These are phyloP conservation scores for Blastobotrys persicus DNA, from an alignment of 1,139 yeast species.

Conservation along the genomic window DNA sequence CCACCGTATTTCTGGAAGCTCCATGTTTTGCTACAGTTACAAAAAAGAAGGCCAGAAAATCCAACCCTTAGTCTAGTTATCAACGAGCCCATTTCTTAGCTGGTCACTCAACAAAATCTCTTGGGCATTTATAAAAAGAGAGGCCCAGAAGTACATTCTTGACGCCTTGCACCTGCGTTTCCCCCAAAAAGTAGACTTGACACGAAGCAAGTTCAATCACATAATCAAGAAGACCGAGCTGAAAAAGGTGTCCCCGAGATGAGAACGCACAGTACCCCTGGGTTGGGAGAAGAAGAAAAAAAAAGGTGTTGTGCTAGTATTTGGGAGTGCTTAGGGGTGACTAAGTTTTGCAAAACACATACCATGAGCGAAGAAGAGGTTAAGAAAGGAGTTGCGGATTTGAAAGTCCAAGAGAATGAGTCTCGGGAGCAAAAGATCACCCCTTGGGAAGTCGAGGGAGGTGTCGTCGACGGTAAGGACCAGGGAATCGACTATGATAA, in stretches of 20 bases:
- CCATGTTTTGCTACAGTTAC: no score
- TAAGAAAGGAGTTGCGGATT: conserved; percentile 18
- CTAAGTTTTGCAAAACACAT: neutral
- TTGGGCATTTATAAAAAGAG: no score
- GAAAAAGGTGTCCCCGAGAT: no score
- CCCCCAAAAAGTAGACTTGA: neutral
- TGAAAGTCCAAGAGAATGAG: conserved; percentile 14
- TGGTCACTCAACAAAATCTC: no score
- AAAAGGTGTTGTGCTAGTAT: neutral
- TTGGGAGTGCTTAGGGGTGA: neutral
- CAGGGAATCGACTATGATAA: conserved; percentile 90
- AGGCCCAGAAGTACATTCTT: no score
- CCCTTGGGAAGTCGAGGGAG: conserved; percentile 99
- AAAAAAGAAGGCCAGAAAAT: no score
- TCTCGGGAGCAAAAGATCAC: conserved; percentile 59
- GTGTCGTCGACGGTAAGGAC: conserved; percentile 88
- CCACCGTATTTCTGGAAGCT: neutral
- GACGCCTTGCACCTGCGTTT: no score
- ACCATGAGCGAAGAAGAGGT: conserved; percentile 17
- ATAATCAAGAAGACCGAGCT: no score
- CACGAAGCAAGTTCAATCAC: no score
- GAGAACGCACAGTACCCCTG: no score
- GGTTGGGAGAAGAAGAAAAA: neutral
- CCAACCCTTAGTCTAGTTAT: no score
- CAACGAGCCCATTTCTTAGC: neutral